phyloP scores from a whole-genome alignment of 768 basidiomycete species.

The Trametes elegans region DNA sequence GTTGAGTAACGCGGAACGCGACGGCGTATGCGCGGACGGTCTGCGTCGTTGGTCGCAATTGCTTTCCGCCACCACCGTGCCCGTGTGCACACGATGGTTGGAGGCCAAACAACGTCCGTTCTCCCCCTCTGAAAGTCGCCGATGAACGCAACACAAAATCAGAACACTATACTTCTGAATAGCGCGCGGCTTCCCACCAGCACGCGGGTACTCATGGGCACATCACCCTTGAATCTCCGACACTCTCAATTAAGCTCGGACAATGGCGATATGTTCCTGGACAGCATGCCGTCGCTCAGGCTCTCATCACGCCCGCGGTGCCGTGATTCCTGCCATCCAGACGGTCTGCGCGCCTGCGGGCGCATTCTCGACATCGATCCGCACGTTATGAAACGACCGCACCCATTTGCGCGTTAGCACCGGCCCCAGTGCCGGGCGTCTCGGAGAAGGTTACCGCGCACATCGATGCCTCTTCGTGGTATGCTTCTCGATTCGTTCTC shows the following conservation, averaged over 20 bases:
- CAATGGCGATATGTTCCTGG: neutral
- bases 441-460: neutral
- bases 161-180: neutral
- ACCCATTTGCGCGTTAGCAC: neutral
- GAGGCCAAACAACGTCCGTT: neutral
- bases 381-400: neutral
- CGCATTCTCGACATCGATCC: conserved; percentile 5
- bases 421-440: neutral
- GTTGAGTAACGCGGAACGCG: too few species aligned
- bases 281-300: neutral
- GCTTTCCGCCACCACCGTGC: neutral
- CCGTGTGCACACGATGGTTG: neutral
- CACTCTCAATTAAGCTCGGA: conserved; percentile 4
- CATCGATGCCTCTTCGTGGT: too few species aligned
- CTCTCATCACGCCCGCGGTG: neutral
- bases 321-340: neutral
- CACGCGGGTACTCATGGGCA: conserved; percentile 4
- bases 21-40: too few species aligned
- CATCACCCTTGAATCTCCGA: neutral
- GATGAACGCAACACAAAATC: neutral
- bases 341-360: neutral
- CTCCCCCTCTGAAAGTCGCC: neutral
- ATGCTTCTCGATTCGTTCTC: neutral
- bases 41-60: neutral
- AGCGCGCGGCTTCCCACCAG: conserved; percentile 1